Percentiles rank a stretch among this genome's conserved stretches.
Conservation (phyloP, 352 stramenopile species). For the Aphanomyces stellatus region DNA sequence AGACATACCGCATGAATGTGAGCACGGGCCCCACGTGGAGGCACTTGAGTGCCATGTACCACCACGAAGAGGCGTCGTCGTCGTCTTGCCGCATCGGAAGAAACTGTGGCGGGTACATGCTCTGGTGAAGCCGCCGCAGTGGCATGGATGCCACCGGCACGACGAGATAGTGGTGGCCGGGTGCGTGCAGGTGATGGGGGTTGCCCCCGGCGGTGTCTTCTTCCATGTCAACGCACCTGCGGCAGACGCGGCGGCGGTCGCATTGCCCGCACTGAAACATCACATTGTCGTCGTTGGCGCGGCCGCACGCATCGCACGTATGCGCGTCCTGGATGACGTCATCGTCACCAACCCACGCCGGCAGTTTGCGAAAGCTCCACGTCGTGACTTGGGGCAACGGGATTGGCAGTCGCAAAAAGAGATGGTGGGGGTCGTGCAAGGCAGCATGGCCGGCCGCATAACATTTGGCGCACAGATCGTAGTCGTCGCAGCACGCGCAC, state of each 20-base stretch:
- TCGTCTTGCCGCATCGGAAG: slow-evolving; percentile 22
- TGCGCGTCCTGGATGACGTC: not conserved
- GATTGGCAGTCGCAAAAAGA: slow-evolving; percentile 54
- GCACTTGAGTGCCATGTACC: slow-evolving; percentile 54
- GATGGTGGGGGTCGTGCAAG: slow-evolving; percentile 39
- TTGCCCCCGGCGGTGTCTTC: slow-evolving; percentile 30
- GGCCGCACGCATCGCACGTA: slow-evolving; percentile 29
- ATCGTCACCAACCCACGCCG: slow-evolving; percentile 24
- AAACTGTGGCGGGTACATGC: slow-evolving; percentile 46
- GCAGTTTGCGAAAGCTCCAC: slow-evolving; percentile 38
- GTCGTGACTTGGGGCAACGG: slow-evolving; percentile 55
- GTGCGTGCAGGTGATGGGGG: slow-evolving; percentile 42
- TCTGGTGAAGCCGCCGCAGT: slow-evolving; percentile 42
- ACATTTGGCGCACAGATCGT: slow-evolving; percentile 58
- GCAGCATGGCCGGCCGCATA: slow-evolving; percentile 42
- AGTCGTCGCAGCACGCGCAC: slow-evolving; percentile 56
- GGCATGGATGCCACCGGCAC: slow-evolving; percentile 24
- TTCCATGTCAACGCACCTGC: slow-evolving; percentile 36
- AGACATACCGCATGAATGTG: slow-evolving; percentile 42
- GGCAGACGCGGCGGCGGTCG: slow-evolving; percentile 41
- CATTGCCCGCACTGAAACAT: not conserved
- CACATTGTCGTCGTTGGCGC: not conserved
- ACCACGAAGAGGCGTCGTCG: slow-evolving; percentile 39
- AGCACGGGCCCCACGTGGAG: slow-evolving; percentile 58
- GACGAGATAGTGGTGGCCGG: slow-evolving; percentile 60